Evolutionary conservation across 2,329 filamentous ascomycete species (phyloP).

Genomic region (Alternaria sp.): DNA sequence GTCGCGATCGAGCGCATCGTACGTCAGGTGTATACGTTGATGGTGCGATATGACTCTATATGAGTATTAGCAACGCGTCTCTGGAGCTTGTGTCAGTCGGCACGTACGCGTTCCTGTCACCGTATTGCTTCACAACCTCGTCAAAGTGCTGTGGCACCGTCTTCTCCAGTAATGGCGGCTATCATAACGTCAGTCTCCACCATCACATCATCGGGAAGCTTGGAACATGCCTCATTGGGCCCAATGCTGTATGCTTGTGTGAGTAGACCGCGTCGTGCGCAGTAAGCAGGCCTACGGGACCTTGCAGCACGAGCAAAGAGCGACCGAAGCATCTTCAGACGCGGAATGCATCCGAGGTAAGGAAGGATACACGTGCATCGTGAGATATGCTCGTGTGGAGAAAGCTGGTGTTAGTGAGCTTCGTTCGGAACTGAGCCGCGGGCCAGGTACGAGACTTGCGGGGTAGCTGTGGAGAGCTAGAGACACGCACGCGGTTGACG

Average conservation of each 20-base stretch:
- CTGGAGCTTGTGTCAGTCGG: neutral
- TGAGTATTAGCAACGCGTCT: constrained; percentile 1
- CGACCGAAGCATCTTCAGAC: constrained; percentile 37
- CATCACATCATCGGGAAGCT: neutral
- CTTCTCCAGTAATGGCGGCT: constrained; percentile 71
- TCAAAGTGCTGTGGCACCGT: constrained; percentile 78
- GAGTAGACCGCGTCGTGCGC: constrained; percentile 32
- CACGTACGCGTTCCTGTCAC: constrained; percentile 68
- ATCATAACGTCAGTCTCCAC: constrained; percentile 12
- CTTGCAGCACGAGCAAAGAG: constrained; percentile 27
- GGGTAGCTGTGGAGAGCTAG: constrained; percentile 9
- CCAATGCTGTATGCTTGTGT: constrained; percentile 43
- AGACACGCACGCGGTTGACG: neutral
- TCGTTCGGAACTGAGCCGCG: constrained; percentile 15
- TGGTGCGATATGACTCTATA: constrained; percentile 63
- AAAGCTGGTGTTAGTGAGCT: neutral
- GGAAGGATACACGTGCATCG: neutral
- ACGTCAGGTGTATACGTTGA: constrained; percentile 73
- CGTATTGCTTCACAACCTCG: constrained; percentile 66
- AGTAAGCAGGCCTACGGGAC: constrained; percentile 4
- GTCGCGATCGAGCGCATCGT: constrained; percentile 73
- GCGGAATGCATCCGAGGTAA: constrained; percentile 17
- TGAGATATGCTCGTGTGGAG: neutral
- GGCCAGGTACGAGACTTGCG: constrained; percentile 7
- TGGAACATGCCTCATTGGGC: constrained; percentile 39